Conservation (phyloP, 371 early-diverging fungal species). For the Homolaphlyctis polyrhiza region DNA sequence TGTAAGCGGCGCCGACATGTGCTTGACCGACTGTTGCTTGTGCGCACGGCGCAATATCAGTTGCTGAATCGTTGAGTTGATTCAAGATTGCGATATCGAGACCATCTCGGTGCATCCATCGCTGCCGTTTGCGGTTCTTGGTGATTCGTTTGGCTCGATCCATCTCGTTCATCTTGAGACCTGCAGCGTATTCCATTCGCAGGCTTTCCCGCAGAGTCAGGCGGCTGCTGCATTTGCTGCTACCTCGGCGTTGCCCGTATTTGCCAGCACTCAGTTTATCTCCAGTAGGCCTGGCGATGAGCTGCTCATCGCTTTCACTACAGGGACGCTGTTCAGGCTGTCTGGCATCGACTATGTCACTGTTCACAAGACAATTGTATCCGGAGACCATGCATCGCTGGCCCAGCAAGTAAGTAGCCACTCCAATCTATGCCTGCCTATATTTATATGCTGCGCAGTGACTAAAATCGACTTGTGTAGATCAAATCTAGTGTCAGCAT, state of each 20-base stretch:
- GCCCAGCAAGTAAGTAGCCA: no score
- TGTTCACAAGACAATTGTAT: no score
- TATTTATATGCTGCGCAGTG: no score
- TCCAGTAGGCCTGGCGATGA: constrained; percentile 13
- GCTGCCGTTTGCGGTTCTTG: constrained; percentile 22
- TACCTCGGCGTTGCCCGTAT: constrained; percentile 11
- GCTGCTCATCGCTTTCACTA: constrained; percentile 18
- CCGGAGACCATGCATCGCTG: no score
- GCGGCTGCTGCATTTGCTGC: not conserved
- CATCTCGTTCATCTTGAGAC: constrained; percentile 29
- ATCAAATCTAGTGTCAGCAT: no score
- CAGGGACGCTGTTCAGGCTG: constrained; percentile 17
- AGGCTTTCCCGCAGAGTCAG: constrained; percentile 5
- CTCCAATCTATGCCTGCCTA: no score
- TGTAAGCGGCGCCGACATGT: not conserved
- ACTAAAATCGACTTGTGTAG: no score
- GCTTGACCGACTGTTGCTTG: not conserved
- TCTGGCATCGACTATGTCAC: constrained; percentile 21
- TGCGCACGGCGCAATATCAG: not conserved
- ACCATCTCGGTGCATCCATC: not conserved
- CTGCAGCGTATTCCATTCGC: constrained; percentile 17
- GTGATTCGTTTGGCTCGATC: constrained; percentile 21
- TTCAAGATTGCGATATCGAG: constrained; percentile 1
- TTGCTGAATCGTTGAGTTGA: not conserved
- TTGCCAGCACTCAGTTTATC: constrained; percentile 2